Conservation (phyloP, 2,329 filamentous ascomycete species). For the Pestalotiopsis sp. region DNA sequence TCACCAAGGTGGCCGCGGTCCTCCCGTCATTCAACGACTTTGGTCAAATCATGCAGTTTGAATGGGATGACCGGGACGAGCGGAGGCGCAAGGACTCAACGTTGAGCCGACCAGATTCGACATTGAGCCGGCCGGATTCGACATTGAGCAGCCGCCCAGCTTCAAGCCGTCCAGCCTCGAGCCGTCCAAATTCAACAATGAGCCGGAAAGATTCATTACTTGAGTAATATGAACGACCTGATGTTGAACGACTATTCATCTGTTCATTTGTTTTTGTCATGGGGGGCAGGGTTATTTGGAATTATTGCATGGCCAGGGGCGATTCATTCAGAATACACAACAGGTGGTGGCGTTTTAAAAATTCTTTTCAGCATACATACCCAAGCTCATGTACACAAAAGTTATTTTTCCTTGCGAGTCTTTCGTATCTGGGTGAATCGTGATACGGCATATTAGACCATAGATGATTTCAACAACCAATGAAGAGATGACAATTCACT, state of each 20-base stretch:
- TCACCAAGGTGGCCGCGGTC: neutral
- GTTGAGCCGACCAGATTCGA: too few species aligned
- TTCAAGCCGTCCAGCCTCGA: too few species aligned
- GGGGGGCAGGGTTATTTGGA: neutral
- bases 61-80: neutral
- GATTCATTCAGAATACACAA: neutral
- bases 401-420: too few species aligned
- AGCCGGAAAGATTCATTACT: neutral
- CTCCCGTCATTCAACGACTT: neutral
- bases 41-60: neutral
- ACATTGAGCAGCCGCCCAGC: too few species aligned
- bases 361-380: too few species aligned
- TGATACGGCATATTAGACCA: too few species aligned
- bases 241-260: neutral
- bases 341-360: neutral
- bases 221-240: neutral
- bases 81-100: neutral
- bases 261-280: neutral
- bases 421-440: too few species aligned
- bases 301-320: neutral
- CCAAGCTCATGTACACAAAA: too few species aligned
- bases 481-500: too few species aligned
- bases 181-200: too few species aligned
- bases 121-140: too few species aligned
- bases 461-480: too few species aligned